Evolutionary conservation across 2,329 filamentous ascomycete genomes (phyloP).

Genomic region (Aschersonia sp.): DNA sequence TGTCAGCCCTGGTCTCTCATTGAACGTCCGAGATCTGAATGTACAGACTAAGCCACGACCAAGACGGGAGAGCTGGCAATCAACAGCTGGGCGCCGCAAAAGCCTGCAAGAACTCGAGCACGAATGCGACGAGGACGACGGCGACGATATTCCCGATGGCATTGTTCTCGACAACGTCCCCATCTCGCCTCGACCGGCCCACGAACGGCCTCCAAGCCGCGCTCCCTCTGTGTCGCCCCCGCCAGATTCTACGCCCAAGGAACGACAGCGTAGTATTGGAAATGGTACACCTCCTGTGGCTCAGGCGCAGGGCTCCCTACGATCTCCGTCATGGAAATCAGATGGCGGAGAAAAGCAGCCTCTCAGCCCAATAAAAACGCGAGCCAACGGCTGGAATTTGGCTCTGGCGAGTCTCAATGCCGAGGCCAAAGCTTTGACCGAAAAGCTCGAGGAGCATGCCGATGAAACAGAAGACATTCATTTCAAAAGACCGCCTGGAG

Average conservation of each 20-base stretch:
- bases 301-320: conserved; percentile 42
- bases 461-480: conserved; percentile 38
- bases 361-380: conserved; percentile 30
- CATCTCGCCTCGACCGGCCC: conserved; percentile 54
- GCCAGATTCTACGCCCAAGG: conserved; percentile 34
- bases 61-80: conserved; percentile 56
- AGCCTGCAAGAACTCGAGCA: conserved; percentile 56
- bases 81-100: conserved; percentile 45
- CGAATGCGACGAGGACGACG: conserved; percentile 64
- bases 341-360: conserved; percentile 23
- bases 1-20: conserved; percentile 33
- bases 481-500: conserved; percentile 13
- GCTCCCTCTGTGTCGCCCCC: conserved; percentile 38
- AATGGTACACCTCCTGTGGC: conserved; percentile 49
- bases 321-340: conserved; percentile 39
- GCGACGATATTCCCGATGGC: conserved; percentile 65
- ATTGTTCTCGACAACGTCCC: conserved; percentile 71
- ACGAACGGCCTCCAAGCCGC: conserved; percentile 38
- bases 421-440: conserved; percentile 61
- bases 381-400: conserved; percentile 62
- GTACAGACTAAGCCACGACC: conserved; percentile 18
- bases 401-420: conserved; percentile 53
- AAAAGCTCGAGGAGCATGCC: conserved; percentile 67
- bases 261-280: conserved; percentile 40
- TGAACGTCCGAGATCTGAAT: conserved; percentile 27